These are phyloP conservation scores for Entomortierella beljakovae DNA, from an alignment of 192 early-diverging fungal genomes.

Conservation along the genomic window DNA sequence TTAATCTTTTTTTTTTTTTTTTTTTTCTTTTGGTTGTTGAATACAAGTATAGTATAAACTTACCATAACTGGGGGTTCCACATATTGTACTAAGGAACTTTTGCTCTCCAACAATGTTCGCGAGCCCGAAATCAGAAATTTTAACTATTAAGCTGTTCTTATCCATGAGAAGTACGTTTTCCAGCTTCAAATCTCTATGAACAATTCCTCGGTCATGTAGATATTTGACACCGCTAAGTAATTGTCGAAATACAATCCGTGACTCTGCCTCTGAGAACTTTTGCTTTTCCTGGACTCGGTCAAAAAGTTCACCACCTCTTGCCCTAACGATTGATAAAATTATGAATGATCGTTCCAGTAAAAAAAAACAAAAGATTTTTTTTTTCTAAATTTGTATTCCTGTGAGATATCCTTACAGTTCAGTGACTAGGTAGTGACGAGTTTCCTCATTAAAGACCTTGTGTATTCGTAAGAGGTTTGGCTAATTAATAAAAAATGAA, in stretches of 20 bases:
- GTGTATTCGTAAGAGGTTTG: conserved; percentile 29
- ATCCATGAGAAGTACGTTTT: conserved; percentile 72
- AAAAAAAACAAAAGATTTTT: too few relatives aligned
- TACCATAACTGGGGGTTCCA: conserved; percentile 88
- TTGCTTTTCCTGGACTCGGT: conserved; percentile 80
- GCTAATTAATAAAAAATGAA: conserved; percentile 4
- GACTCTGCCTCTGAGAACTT: conserved; percentile 81
- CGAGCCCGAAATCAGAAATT: conserved; percentile 96
- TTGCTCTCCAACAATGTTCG: conserved; percentile 68
- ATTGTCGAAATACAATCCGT: conserved; percentile 79
- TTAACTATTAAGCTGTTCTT: conserved; percentile 72
- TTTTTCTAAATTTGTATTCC: not conserved
- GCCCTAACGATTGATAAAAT: conserved; percentile 59
- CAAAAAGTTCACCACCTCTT: conserved; percentile 92
- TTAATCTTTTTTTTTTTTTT: not conserved
- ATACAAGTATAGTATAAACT: not conserved
- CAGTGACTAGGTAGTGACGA: conserved; percentile 24
- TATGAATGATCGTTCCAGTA: not conserved
- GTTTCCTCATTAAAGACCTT: conserved; percentile 27
- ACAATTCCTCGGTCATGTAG: conserved; percentile 87
- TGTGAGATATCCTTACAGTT: conserved; percentile 38
- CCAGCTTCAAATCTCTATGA: conserved; percentile 95
- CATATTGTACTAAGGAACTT: conserved; percentile 80
- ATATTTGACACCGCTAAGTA: conserved; percentile 85
- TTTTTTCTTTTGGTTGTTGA: not conserved